Base-by-base conservation (phyloP, 2,329 filamentous ascomycete genomes). In the Diaporthe caulivora region DNA sequence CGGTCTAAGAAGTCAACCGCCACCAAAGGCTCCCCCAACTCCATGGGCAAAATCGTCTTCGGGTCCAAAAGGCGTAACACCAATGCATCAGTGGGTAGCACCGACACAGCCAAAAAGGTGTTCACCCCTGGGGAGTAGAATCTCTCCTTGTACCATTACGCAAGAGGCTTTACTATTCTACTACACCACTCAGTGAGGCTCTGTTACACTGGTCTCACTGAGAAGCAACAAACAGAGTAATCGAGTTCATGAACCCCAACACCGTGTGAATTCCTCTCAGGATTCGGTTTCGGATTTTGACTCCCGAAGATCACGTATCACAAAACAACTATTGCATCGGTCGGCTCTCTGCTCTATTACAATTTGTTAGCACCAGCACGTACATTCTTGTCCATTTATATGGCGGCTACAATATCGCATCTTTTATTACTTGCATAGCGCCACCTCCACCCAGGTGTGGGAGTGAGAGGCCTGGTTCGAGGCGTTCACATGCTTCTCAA, bases 81-180 rank as follows among this genome's bases (percentile, higher is more conserved):
- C 0, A 90, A 91, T 76, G 88, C 87, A 1, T 91, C 89, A 76
- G 87, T 89, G 37, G 88, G 87, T 42, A 92, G 90, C 78, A 91
- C 89, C 1, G 90, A 92, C 77, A 92, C 90, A 55, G 90, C 90
- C 51, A 92, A 91, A 82, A 91, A 90, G 79, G 79, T 90, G 24
- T 76, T 82, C 51, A 78, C 84, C 65, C 80, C 83, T 74, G 81
- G 81, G 74, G 82, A 81, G 75, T 78, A 69, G 77, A 62, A 15
- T n/a, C 60, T 49, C 11, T 24, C 47, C 31, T 26, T 55, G 26
- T 58, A 26, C 42, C 47, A 58, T 17, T 53, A 47, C 51, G n/a
- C 49, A 42, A 40, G 17, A 44, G 40, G 62, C 21, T 53, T 29
- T 15, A 15, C 24, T 17, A 29, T n/a, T 44, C 40, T 1, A 31